Evolutionary conservation across 2,329 filamentous ascomycete species (phyloP).

Genomic region (Magnaporthiopsis incrustans): DNA sequence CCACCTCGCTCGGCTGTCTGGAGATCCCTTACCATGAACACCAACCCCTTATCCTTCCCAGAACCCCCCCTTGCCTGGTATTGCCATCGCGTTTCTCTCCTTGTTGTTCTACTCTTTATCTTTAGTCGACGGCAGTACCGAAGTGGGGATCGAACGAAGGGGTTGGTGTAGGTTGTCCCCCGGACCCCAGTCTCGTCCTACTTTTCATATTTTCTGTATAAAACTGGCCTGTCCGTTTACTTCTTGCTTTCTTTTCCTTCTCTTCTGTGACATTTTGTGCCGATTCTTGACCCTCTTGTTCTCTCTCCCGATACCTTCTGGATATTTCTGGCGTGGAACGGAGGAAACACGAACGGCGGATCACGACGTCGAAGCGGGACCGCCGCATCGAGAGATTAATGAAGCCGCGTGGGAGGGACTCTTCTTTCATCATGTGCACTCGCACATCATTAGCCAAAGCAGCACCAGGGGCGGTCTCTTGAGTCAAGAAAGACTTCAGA

Average conservation of each 20-base stretch:
- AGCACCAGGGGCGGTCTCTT: background rate
- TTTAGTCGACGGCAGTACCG: constrained; percentile 3
- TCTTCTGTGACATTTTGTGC: background rate
- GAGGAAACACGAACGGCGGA: background rate
- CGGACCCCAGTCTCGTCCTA: background rate
- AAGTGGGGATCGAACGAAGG: background rate
- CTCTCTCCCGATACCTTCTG: background rate
- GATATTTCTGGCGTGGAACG: background rate
- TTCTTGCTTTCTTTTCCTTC: no score
- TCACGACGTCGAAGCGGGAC: no score
- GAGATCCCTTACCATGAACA: background rate
- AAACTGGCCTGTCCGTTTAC: no score
- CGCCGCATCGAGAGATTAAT: background rate
- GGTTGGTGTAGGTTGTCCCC: background rate
- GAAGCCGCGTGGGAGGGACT: background rate
- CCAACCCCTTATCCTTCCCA: background rate
- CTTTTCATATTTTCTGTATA: background rate
- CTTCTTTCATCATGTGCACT: background rate
- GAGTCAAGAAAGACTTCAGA: background rate
- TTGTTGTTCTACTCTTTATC: constrained; percentile 3
- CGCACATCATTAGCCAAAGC: background rate
- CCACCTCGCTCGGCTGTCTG: background rate
- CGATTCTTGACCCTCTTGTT: background rate
- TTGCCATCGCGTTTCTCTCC: background rate
- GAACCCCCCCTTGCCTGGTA: background rate